Evolutionary conservation across 306 rosid species (phyloP), one percentile per base, ranked within the genome.

Genomic region (Arachis stenosperma): DNA sequence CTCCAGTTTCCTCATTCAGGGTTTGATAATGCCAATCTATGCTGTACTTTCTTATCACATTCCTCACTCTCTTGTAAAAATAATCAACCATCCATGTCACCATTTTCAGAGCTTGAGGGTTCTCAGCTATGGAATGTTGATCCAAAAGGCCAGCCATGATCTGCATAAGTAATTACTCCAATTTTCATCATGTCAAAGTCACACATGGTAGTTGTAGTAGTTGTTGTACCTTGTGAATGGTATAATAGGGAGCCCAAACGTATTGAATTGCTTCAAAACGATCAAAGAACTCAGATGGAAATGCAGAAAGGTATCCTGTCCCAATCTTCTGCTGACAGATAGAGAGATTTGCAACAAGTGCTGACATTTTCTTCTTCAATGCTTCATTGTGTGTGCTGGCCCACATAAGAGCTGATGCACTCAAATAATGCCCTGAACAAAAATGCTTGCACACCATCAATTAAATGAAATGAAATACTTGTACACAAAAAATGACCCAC

Each of bases 231-330:
- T 94, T 94, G 88, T 94, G 98, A 76, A 94, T 85, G 72, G 98
- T 94, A 83, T 94, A 94, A 73, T 94, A 94, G 47, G 98, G 97
- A 76, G 97, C 98, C 97, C 98, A 94, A 13, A 81, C 92, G 30
- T 65, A 61, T 48, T 72, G 3, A 46, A 85, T 9, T 51, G 86
- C 90, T 79, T 91, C 98, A 68, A 85, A 70, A 7, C 87, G 86
- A 80, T 94, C 98, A 68, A 94, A 94, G 5, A 52, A 50, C 69
- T 88, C 94, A 0, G 89, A 43, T 6, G 98, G 98, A 77, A 89
- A 94, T 10, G 98, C 97, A 37, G 98, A 94, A 52, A 94, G 94
- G 82, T 94, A 94, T 42, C 98, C 98, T 0, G 83, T 79, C 43
- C 96, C 91, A 36, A 89, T 79, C 81, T 84, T 80, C 71, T 86